Conservation (phyloP, 345 rosid species). For the Eucalyptus cloeziana region DNA sequence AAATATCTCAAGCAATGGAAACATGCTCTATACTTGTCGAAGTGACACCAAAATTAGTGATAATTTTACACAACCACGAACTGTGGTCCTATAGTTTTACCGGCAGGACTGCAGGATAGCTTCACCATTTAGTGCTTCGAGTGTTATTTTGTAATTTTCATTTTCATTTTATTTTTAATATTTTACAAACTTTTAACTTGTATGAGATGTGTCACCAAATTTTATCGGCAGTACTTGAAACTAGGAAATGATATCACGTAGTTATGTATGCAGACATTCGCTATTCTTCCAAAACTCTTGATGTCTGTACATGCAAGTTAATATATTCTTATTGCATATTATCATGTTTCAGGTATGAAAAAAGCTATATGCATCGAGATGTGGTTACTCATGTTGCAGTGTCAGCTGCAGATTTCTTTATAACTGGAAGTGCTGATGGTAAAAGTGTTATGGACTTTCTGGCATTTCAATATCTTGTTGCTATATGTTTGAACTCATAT, state of each 20-base stretch:
- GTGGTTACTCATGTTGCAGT: conserved; percentile 90
- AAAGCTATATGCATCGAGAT: conserved; percentile 98
- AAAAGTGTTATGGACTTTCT: background rate
- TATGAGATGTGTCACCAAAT: background rate
- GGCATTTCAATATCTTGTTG: background rate
- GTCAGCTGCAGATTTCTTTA: conserved; percentile 83
- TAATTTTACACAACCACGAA: background rate
- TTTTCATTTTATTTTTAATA: background rate
- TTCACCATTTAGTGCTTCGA: background rate
- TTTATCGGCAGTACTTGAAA: background rate
- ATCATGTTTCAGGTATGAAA: conserved; percentile 63
- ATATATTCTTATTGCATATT: background rate
- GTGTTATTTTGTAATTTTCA: background rate
- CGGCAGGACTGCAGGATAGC: background rate
- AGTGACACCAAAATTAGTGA: background rate
- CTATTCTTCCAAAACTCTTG: background rate
- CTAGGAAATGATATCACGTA: background rate
- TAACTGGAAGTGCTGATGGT: conserved; percentile 93
- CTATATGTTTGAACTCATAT: background rate
- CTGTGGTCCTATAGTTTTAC: background rate
- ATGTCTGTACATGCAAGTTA: background rate
- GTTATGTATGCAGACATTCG: background rate
- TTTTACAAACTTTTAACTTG: background rate
- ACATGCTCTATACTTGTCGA: background rate
- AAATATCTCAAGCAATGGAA: background rate